These are phyloP conservation scores for Stachybotrys chlorohalonatus DNA, from an alignment of 2,329 filamentous ascomycete genomes.

Conservation along the genomic window DNA sequence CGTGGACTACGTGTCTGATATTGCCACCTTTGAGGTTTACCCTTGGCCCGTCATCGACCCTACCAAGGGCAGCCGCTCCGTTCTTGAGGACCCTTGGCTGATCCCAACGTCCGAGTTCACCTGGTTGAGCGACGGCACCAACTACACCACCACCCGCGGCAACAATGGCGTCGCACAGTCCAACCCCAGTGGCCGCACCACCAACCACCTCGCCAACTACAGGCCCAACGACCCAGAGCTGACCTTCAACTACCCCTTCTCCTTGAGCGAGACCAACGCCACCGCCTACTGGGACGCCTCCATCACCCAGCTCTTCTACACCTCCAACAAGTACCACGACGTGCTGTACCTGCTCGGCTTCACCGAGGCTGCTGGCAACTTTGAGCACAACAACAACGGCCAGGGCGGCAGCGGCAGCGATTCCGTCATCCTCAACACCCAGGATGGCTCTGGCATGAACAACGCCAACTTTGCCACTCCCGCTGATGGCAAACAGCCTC, in stretches of 20 bases:
- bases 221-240: conserved; percentile 33
- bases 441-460: conserved; percentile 45
- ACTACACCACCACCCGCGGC: conserved; percentile 44
- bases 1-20: conserved; percentile 46
- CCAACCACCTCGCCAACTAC: conserved; percentile 24
- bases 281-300: conserved; percentile 42
- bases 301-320: conserved; percentile 52
- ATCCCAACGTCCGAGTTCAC: conserved; percentile 37
- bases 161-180: conserved; percentile 50
- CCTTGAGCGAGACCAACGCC: conserved; percentile 21
- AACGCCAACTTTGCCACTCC: conserved; percentile 51
- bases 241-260: conserved; percentile 39
- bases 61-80: conserved; percentile 31
- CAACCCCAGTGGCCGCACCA: conserved; percentile 29
- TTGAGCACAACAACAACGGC: conserved; percentile 47
- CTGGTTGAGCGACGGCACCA: conserved; percentile 41
- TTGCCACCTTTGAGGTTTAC: conserved; percentile 45
- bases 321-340: conserved; percentile 50
- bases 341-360: conserved; percentile 49
- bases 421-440: conserved; percentile 45
- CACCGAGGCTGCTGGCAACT: conserved; percentile 49
- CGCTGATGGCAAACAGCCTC: conserved; percentile 37
- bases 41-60: conserved; percentile 48
- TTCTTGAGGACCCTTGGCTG: conserved; percentile 40
- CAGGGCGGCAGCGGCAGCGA: conserved; percentile 42